phyloP scores from a whole-genome alignment of 768 basidiomycete species.

The Vararia minispora region DNA sequence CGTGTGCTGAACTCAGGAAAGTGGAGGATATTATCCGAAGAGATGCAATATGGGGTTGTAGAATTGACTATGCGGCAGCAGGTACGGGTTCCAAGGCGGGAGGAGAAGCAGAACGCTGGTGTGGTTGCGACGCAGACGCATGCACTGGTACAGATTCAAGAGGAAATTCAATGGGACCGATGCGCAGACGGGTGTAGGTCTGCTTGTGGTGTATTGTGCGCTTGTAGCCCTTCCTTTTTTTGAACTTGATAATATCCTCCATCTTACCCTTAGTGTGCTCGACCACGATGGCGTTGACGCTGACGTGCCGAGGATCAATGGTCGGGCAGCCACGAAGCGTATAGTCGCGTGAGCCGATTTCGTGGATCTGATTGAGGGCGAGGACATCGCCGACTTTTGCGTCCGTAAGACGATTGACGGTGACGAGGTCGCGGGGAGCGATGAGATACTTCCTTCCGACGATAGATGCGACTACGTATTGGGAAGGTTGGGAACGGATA shows the following conservation, averaged over 20 bases:
- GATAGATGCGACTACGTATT: slow-evolving; percentile 85
- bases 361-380: slow-evolving; percentile 75
- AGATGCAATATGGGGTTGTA: too few species aligned
- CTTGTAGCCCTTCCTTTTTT: slow-evolving; percentile 95
- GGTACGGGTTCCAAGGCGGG: too few species aligned
- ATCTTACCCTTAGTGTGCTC: slow-evolving; percentile 95
- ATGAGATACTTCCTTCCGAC: slow-evolving; percentile 84
- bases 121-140: too few species aligned
- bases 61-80: too few species aligned
- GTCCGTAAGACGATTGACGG: slow-evolving; percentile 83
- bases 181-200: slow-evolving; percentile 87
- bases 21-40: too few species aligned
- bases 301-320: slow-evolving; percentile 55
- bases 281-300: slow-evolving; percentile 82
- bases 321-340: slow-evolving; percentile 73
- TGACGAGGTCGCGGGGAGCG: slow-evolving; percentile 84
- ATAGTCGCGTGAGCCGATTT: slow-evolving; percentile 92
- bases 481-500: slow-evolving; percentile 83
- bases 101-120: too few species aligned
- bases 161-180: slow-evolving; percentile 62
- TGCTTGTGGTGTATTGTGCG: slow-evolving; percentile 92
- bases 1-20: too few species aligned
- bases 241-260: slow-evolving; percentile 92
- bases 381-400: slow-evolving; percentile 80
- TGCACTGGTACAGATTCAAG: too few species aligned